A percentile compares a stretch with the other conserved stretches of the same genome.
Conservation (phyloP, 176 grass and related monocot genomes). For the Cenchrus fungigraminus region DNA sequence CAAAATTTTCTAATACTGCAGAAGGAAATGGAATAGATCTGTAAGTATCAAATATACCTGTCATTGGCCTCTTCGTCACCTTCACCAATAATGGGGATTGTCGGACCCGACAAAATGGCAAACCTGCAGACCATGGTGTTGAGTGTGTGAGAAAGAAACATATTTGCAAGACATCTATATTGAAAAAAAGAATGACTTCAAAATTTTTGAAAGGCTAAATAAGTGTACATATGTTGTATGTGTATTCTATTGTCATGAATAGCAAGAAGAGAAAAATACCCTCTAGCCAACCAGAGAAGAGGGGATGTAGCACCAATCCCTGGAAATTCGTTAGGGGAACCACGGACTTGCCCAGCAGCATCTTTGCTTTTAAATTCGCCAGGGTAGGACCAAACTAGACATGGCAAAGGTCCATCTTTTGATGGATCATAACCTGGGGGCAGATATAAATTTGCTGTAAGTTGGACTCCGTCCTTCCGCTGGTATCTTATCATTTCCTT, state of each 20-base stretch:
- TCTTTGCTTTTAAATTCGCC: conserved; percentile 99
- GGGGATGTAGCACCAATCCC: conserved; percentile 85
- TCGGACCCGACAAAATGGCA: conserved; percentile 90
- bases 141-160: conserved; percentile 27
- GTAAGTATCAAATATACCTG: conserved; percentile 55
- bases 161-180: conserved; percentile 12
- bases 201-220: conserved; percentile 7
- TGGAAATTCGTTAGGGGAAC: conserved; percentile 97
- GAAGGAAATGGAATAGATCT: conserved; percentile 34
- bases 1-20: conserved; percentile 3
- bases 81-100: conserved; percentile 98
- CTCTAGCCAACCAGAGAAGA: conserved; percentile 97
- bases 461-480: conserved; percentile 96
- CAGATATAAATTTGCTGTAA: conserved; percentile 91
- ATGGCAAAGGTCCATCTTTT: conserved; percentile 88
- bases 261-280: conserved; percentile 69
- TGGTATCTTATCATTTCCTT: conserved; percentile 99
- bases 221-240: conserved; percentile 21
- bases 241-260: conserved; percentile 34
- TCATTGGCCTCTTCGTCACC: conserved; percentile 98
- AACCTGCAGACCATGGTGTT: conserved; percentile 59
- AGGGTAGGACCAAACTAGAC: conserved; percentile 97
- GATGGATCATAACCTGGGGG: conserved; percentile 84
- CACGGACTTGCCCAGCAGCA: conserved; percentile 97
- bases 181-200: not conserved